Evolutionary conservation across 176 grass and related monocot species (phyloP), one percentile per base, ranked within the genome.

Genomic region (Puccinellia tenuiflora): DNA sequence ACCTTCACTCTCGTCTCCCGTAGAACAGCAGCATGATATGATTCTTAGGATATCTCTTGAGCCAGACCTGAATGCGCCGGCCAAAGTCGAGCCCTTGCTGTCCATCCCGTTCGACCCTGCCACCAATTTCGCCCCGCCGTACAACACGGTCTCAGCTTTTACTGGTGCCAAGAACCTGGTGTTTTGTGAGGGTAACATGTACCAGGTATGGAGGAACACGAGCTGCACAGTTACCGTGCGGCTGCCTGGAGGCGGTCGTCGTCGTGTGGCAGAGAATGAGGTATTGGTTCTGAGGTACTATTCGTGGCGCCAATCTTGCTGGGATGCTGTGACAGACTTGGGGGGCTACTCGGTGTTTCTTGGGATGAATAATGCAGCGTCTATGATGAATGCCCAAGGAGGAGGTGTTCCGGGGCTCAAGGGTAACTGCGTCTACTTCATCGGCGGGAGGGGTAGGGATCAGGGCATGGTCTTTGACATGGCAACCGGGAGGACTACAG

Each of bases 391-490:
- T 34, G 43, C 81, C 7, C 46, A 16, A 48, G 81, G 71, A 8
- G 86, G 66, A 5, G 86, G 55, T 22, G 57, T 84, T 26, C 55
- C 34, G 6, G 81, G 67, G 29, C 33, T 88, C 13, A 79, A 7
- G 6, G 39, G 39, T 43, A 3, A 88, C 45, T 84, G 53, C 7
- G 86, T 88, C 4, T 88, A 88, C 18, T 84, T 81, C 81, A 88
- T 88, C 2, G 81, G 81, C 34, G 75, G 86, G 6, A 75, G 86
- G 18, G 80, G 86, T 6, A 79, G 86, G 33, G 80, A 83, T 77
- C 86, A 83, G 20, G 86, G 80, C 30, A 88, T 88, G 86, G 86
- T 84, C 2, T 88, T 88, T 20, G 86, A 88, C 80, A 88, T 88
- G 86, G 45, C n/a, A 46, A 65, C 81, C 1, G 75, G 75, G 75